Evolutionary conservation across 805 yeast genomes (phyloP), one percentile per base, ranked within the genome.

Genomic region (Metschnikowia picachoensis): DNA sequence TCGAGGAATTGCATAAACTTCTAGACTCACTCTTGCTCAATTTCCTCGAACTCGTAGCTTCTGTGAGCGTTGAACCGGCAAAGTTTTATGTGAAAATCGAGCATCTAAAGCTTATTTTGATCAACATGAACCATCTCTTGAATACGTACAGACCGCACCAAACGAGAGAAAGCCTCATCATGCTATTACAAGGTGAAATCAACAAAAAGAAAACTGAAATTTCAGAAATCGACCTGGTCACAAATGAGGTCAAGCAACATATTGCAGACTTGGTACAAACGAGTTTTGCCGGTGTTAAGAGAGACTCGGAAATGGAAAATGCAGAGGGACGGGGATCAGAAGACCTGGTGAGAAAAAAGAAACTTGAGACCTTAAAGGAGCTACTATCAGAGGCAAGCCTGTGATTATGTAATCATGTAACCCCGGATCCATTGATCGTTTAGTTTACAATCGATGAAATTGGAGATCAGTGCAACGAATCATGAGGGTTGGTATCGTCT

Each of bases 141-240:
- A 94, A 94, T 62, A 90, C 91, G 43, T 94, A 94, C 65, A 74
- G 99, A 50, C 94, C 97, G 3, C 98, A 94, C 65, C 99, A 94
- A 61, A 85, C 96, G 3, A 74, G 97, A 43, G 99, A 94, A 59
- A 83, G 91, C 41, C 72, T 94, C 52, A 87, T 90, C 36, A 73
- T 88, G 73, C 70, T 85, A 44, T 67, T 88, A 60, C 81, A 78
- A 56, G 83, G 80, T 43, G 90, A 86, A 59, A 78, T 92, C 30
- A 86, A 79, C 41, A 72, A 75, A 36, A 85, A 85, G 56, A 72
- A 73, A 41, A 59, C 64, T 5, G 85, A 83, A 49, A 83, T 85
- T 8, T 61, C 59, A 5, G 56, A 58, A 30, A 76, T 80, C 12
- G 73, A 75, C 32, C 57, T 52, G 13, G 73, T 74, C 3, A 67